Percentiles rank a stretch among this genome's conserved stretches.
These are phyloP conservation scores for Eremochloa ophiuroides DNA, from an alignment of 176 grass and related monocot genomes.

Conservation along the genomic window DNA sequence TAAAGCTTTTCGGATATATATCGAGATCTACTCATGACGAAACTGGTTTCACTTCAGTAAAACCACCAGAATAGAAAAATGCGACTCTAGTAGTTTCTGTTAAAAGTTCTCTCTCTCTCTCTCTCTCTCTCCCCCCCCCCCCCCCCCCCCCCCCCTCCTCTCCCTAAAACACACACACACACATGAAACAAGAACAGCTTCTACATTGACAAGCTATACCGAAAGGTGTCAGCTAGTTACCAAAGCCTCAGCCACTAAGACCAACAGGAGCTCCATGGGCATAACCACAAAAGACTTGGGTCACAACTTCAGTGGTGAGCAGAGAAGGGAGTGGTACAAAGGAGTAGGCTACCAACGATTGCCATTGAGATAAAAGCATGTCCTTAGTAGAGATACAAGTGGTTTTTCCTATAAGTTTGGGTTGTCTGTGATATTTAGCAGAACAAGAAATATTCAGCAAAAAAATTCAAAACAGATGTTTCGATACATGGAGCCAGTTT, in stretches of 20 bases:
- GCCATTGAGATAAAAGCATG: neutral
- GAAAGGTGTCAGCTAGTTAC: neutral
- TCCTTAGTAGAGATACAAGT: neutral
- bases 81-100: too few species aligned
- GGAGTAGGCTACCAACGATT: neutral
- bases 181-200: neutral
- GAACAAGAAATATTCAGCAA: neutral
- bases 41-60: neutral
- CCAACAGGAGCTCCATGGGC: neutral
- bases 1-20: neutral
- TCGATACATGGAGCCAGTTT: neutral
- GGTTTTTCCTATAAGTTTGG: neutral
- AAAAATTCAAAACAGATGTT: neutral
- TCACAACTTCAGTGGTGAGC: neutral
- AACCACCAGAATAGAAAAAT: neutral
- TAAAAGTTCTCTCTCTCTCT: too few species aligned
- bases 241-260: neutral
- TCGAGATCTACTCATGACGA: neutral
- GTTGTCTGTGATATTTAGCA: neutral
- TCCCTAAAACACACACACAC: neutral
- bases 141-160: too few species aligned
- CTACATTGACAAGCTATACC: neutral
- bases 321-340: neutral
- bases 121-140: too few species aligned
- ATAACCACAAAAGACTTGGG: neutral